These are phyloP conservation scores for Proliferodiscus dingleyae DNA, from an alignment of 2,329 filamentous ascomycete species.

Conservation along the genomic window DNA sequence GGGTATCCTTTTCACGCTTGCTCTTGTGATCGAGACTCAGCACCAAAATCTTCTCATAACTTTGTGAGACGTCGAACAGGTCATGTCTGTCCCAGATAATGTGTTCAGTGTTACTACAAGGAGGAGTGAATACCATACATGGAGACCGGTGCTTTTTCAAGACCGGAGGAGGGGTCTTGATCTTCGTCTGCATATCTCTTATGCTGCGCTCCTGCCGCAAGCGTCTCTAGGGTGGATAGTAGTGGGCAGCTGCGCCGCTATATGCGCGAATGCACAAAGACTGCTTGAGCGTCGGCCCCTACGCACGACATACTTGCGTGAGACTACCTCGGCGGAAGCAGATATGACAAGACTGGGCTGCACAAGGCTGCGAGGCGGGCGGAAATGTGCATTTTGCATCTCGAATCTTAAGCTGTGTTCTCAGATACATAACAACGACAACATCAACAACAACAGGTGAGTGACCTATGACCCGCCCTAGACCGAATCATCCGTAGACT, in stretches of 20 bases:
- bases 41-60: slow-evolving; percentile 10
- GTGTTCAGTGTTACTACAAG: slow-evolving; percentile 22
- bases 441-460: too few species aligned
- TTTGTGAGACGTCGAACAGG: slow-evolving; percentile 17
- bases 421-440: slow-evolving; percentile 4
- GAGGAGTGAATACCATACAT: not conserved
- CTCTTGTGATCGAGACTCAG: slow-evolving; percentile 24
- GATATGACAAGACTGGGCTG: slow-evolving; percentile 25
- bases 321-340: slow-evolving; percentile 21
- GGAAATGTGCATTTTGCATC: slow-evolving; percentile 23
- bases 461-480: too few species aligned
- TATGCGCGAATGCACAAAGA: slow-evolving; percentile 12
- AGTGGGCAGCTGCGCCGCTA: slow-evolving; percentile 11
- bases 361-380: slow-evolving; percentile 21
- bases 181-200: not conserved
- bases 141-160: slow-evolving; percentile 1
- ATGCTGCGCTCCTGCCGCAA: not conserved
- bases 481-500: too few species aligned
- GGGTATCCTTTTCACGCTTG: slow-evolving; percentile 24
- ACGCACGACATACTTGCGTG: slow-evolving; percentile 26
- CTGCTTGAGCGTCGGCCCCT: slow-evolving; percentile 18
- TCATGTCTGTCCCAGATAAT: slow-evolving; percentile 28
- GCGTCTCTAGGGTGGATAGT: not conserved
- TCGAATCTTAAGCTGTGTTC: slow-evolving; percentile 6
- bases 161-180: slow-evolving; percentile 7